phyloP scores from a whole-genome alignment of 2,329 filamentous ascomycete species.

The Pochonia chlamydosporia region DNA sequence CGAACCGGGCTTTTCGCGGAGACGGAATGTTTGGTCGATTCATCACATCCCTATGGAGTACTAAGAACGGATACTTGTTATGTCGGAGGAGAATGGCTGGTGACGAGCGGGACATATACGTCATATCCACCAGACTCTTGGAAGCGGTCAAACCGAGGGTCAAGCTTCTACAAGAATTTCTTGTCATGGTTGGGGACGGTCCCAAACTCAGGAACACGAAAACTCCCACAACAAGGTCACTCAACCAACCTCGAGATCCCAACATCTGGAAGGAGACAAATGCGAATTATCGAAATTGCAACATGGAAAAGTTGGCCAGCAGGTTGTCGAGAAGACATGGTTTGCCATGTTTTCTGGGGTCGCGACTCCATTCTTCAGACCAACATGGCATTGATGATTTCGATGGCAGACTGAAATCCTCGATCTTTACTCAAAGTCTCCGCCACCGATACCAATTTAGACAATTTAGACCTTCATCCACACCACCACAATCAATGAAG shows the following conservation, averaged over 20 bases:
- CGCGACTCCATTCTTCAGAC: neutral
- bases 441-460: neutral
- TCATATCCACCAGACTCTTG: neutral
- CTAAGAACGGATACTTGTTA: too few relatives aligned
- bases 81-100: neutral
- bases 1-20: neutral
- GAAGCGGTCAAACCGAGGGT: neutral
- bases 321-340: neutral
- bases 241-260: too few relatives aligned
- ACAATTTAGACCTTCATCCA: neutral
- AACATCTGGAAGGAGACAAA: neutral
- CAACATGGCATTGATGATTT: neutral
- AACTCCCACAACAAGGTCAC: too few relatives aligned
- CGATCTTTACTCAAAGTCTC: neutral
- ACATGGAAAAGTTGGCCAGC: neutral
- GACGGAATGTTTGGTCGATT: neutral
- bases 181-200: neutral
- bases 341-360: neutral
- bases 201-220: neutral
- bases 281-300: neutral
- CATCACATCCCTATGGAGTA: neutral
- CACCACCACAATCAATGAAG: neutral
- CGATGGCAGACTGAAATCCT: conserved; percentile 1
- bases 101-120: conserved; percentile 3
- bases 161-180: neutral